Conservation (phyloP, 208 protist genomes). For the Crithidia bombi region DNA sequence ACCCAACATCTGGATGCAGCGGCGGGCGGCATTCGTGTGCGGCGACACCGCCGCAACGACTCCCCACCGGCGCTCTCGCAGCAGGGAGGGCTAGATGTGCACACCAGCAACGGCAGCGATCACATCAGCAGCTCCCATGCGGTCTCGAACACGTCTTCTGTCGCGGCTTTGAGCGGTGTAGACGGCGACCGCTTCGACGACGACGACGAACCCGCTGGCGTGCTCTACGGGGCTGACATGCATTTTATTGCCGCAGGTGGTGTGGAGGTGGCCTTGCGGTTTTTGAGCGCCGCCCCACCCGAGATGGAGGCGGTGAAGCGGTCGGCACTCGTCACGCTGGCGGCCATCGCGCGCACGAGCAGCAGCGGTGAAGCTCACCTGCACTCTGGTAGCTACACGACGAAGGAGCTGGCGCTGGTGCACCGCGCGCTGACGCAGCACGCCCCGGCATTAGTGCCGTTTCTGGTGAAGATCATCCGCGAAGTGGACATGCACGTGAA, state of each 20-base stretch:
- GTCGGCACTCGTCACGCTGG: slow-evolving; percentile 49
- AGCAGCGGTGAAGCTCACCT: slow-evolving; percentile 21
- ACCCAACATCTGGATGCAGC: slow-evolving; percentile 29
- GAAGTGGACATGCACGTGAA: slow-evolving; percentile 48
- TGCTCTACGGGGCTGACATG: slow-evolving; percentile 47
- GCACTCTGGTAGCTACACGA: slow-evolving; percentile 11
- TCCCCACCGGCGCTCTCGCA: neutral
- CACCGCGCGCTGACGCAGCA: slow-evolving; percentile 17
- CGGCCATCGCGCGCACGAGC: slow-evolving; percentile 32
- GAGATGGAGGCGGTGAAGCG: slow-evolving; percentile 49
- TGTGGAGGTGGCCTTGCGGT: slow-evolving; percentile 56
- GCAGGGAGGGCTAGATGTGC: neutral
- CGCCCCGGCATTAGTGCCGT: slow-evolving; percentile 31
- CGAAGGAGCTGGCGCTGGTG: slow-evolving; percentile 13
- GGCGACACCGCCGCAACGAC: slow-evolving; percentile 7
- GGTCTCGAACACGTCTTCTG: neutral
- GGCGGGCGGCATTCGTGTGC: slow-evolving; percentile 15
- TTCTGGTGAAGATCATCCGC: slow-evolving; percentile 35
- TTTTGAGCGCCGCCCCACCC: slow-evolving; percentile 42
- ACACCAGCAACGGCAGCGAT: slow-evolving; percentile 4
- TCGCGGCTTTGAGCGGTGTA: neutral
- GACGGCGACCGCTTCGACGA: slow-evolving; percentile 1
- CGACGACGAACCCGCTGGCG: slow-evolving; percentile 11
- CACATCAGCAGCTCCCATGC: neutral
- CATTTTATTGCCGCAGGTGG: slow-evolving; percentile 62